These are phyloP conservation scores for Penstemon barbatus DNA, from an alignment of 257 asterid species.

Conservation along the genomic window DNA sequence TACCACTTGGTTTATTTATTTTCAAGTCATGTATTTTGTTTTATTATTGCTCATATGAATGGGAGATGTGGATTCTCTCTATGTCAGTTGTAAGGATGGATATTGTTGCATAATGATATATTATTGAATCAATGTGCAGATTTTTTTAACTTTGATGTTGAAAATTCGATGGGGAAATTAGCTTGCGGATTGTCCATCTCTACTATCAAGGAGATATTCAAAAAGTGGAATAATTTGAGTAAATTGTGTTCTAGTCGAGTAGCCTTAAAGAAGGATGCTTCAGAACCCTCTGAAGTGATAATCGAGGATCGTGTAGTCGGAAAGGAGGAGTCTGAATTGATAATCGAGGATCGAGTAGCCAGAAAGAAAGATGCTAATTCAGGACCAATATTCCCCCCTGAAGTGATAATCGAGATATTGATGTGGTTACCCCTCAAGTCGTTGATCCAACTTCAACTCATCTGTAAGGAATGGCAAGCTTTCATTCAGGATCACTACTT, in stretches of 20 bases:
- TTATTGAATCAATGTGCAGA: neutral
- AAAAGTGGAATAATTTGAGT: neutral
- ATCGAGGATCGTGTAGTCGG: neutral
- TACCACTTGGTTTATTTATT: neutral
- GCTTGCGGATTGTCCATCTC: neutral
- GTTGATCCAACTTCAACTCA: constrained; percentile 20
- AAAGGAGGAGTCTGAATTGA: neutral
- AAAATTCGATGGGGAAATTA: constrained; percentile 1
- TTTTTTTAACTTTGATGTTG: neutral
- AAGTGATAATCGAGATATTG: constrained; percentile 20
- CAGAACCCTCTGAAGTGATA: too few relatives aligned
- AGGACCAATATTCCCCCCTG: constrained; percentile 6
- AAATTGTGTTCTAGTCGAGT: neutral
- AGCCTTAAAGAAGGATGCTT: too few relatives aligned
- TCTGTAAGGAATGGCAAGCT: constrained; percentile 29
- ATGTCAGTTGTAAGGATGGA: too few relatives aligned
- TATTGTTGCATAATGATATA: too few relatives aligned
- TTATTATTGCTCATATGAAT: too few relatives aligned
- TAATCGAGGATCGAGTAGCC: neutral
- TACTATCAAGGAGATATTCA: neutral
- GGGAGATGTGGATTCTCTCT: too few relatives aligned
- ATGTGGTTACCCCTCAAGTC: constrained; percentile 24
- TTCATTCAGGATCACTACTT: constrained; percentile 15
- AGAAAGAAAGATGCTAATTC: neutral
- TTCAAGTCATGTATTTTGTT: too few relatives aligned